Conservation (phyloP, 2,329 filamentous ascomycete species). For the Seiridium unicorne region DNA sequence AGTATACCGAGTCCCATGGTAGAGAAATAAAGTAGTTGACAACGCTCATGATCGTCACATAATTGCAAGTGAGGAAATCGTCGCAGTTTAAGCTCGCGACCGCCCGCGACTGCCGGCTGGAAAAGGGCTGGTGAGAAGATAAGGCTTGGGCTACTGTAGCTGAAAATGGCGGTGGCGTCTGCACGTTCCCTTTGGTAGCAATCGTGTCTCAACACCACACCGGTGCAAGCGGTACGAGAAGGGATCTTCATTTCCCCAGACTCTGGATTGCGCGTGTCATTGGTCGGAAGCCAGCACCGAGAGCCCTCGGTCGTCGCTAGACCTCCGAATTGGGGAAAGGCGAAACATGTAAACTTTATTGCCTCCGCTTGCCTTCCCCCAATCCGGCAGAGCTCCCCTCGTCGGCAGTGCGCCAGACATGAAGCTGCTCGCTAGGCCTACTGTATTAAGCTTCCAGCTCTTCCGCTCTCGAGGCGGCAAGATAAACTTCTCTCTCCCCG, state of each 20-base stretch:
- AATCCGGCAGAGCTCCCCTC: not conserved
- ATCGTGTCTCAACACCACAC: not conserved
- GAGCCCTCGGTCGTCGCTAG: not conserved
- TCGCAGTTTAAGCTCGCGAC: no score
- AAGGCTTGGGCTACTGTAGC: not conserved
- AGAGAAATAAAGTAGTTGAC: not conserved
- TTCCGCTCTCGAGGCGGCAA: not conserved
- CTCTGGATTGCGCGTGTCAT: not conserved
- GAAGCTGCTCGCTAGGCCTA: no score
- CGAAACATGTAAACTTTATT: not conserved
- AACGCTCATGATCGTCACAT: no score
- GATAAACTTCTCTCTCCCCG: no score
- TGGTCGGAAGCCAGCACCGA: not conserved
- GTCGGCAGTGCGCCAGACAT: not conserved
- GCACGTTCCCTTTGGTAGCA: conserved; percentile 10
- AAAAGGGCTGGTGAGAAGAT: not conserved
- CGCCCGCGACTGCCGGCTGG: not conserved
- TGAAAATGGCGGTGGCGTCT: not conserved
- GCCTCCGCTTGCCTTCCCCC: not conserved
- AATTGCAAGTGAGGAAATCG: no score
- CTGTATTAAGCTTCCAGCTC: no score
- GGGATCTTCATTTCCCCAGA: not conserved
- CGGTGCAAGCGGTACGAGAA: not conserved
- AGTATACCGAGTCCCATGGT: conserved; percentile 72
- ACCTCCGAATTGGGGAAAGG: not conserved